Percentiles rank a stretch among this genome's conserved stretches.
These are phyloP conservation scores for Cucurbita ficifolia DNA, from an alignment of 306 rosid species.

Conservation along the genomic window DNA sequence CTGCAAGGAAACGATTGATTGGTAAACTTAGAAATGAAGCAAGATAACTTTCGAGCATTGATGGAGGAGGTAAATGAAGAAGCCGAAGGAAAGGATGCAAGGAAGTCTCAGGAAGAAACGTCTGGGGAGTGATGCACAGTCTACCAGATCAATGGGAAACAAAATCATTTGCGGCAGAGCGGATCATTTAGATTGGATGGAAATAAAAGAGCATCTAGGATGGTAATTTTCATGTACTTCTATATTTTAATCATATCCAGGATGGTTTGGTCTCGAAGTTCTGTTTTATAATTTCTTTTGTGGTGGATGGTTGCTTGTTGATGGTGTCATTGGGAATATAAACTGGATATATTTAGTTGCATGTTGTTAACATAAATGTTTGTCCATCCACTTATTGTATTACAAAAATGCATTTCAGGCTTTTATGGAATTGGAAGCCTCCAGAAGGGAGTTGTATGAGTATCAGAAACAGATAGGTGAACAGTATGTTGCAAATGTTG, in stretches of 20 bases:
- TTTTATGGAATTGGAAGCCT: constrained; percentile 68
- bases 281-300: neutral
- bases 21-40: neutral
- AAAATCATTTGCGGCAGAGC: constrained; percentile 29
- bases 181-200: constrained; percentile 46
- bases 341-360: neutral
- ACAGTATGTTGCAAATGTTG: constrained; percentile 72
- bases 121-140: constrained; percentile 18
- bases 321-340: neutral
- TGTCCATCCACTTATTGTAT: neutral
- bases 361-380: neutral
- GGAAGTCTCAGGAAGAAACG: constrained; percentile 13
- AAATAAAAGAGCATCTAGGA: constrained; percentile 32
- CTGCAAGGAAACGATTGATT: too few species aligned
- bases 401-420: constrained; percentile 29
- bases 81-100: constrained; percentile 31
- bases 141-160: constrained; percentile 23
- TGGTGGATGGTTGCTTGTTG: neutral
- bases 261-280: constrained; percentile 7
- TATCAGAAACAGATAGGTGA: constrained; percentile 87
- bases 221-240: constrained; percentile 18
- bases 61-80: constrained; percentile 57
- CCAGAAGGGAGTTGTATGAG: constrained; percentile 71
- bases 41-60: constrained; percentile 17
- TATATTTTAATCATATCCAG: neutral